phyloP scores from a whole-genome alignment of 2,329 filamentous ascomycete species.

The Phaeosphaeria sp. region DNA sequence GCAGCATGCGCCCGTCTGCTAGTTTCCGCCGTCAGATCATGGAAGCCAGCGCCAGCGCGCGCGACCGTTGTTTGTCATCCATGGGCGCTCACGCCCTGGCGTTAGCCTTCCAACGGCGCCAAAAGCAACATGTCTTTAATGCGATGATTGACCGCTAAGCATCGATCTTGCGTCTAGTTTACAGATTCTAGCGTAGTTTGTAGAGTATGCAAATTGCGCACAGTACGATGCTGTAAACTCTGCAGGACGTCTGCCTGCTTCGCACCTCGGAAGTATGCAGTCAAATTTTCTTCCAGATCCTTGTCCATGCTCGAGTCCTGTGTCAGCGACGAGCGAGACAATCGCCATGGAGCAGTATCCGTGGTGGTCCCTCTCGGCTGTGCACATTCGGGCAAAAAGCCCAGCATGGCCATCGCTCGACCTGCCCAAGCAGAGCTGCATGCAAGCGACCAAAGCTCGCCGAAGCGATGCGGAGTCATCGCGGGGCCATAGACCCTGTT shows the following conservation, averaged over 20 bases:
- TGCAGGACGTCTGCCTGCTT: background rate
- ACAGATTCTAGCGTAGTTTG: constrained; percentile 26
- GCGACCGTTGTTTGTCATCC: constrained; percentile 30
- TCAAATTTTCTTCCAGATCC: constrained; percentile 1
- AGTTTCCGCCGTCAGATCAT: constrained; percentile 46
- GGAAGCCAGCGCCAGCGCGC: constrained; percentile 14
- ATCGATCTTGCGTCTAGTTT: constrained; percentile 31
- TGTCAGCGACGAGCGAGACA: background rate
- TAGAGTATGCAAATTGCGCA: background rate
- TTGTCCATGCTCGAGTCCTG: constrained; percentile 1
- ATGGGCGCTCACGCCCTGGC: constrained; percentile 30
- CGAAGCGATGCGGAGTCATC: constrained; percentile 3
- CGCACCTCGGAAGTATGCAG: background rate
- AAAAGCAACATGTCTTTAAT: constrained; percentile 26
- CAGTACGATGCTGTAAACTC: background rate
- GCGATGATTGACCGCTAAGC: constrained; percentile 34
- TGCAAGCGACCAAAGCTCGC: background rate
- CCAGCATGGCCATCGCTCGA: constrained; percentile 2
- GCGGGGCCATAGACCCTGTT: constrained; percentile 5
- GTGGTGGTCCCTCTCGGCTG: background rate
- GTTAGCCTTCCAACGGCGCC: constrained; percentile 24
- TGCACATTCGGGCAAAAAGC: constrained; percentile 4
- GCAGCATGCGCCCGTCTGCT: constrained; percentile 37
- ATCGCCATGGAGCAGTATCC: background rate
- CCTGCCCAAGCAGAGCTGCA: background rate